Percentiles rank a stretch among this genome's conserved stretches.
phyloP scores from a whole-genome alignment of 2,329 filamentous ascomycete species.

The Xylaria sp. region DNA sequence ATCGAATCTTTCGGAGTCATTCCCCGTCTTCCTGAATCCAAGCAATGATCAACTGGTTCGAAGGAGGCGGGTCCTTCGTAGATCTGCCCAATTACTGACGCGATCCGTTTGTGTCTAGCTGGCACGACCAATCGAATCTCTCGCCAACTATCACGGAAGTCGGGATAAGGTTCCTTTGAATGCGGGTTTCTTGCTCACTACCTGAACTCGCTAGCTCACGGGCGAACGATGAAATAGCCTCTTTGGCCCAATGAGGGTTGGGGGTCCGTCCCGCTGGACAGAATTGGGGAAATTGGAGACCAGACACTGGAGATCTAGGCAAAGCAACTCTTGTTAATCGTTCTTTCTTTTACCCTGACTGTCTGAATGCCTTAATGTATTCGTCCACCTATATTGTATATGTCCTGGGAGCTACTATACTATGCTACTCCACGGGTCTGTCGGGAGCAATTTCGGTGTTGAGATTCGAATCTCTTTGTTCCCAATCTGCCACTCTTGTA shows the following conservation, averaged over 20 bases:
- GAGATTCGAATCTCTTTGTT: neutral
- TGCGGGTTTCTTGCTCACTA: slow-evolving; percentile 13
- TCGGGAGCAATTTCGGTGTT: slow-evolving; percentile 26
- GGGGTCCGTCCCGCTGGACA: slow-evolving; percentile 23
- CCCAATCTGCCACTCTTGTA: neutral
- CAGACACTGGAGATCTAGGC: slow-evolving; percentile 20
- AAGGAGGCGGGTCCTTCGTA: slow-evolving; percentile 11
- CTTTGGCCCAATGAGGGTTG: slow-evolving; percentile 19
- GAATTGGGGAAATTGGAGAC: slow-evolving; percentile 31
- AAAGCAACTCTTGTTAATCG: slow-evolving; percentile 17
- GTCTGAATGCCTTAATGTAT: slow-evolving; percentile 10
- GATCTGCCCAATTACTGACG: slow-evolving; percentile 16
- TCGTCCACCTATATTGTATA: neutral
- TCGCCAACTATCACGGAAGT: slow-evolving; percentile 17
- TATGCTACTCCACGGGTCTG: slow-evolving; percentile 20
- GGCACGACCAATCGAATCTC: slow-evolving; percentile 15
- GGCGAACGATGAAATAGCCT: slow-evolving; percentile 18
- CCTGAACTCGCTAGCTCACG: slow-evolving; percentile 10
- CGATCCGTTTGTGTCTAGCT: slow-evolving; percentile 9
- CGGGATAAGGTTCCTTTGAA: slow-evolving; percentile 21
- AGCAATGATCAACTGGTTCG: slow-evolving; percentile 25
- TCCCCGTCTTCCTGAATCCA: slow-evolving; percentile 24
- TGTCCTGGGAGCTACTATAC: neutral
- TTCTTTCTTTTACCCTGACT: slow-evolving; percentile 17
- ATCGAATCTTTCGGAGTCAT: slow-evolving; percentile 17